phyloP scores from a whole-genome alignment of 73 alveolate species.

The Stentor roeselii region DNA sequence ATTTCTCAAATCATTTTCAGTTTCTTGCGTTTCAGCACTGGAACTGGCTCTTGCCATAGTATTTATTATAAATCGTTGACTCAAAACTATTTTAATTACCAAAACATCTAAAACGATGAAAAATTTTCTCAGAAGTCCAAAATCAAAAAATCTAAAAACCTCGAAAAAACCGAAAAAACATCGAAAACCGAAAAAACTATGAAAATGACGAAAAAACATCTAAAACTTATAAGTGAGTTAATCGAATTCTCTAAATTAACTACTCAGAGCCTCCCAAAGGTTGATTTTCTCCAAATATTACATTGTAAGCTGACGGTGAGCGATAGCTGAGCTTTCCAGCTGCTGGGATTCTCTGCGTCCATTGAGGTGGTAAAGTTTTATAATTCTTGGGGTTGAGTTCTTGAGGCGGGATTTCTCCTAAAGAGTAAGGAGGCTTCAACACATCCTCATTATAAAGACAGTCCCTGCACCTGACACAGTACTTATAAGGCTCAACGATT shows the following conservation, averaged over 20 bases:
- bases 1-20: too few species aligned
- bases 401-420: constrained; percentile 31
- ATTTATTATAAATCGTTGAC: too few species aligned
- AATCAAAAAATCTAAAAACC: too few species aligned
- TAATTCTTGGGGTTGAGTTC: constrained; percentile 46
- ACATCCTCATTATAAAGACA: constrained; percentile 16
- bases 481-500: constrained; percentile 16
- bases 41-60: too few species aligned
- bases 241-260: background rate
- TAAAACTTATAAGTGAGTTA: too few species aligned
- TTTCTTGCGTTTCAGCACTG: too few species aligned
- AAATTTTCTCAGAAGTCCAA: too few species aligned
- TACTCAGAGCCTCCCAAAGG: background rate
- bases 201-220: too few species aligned
- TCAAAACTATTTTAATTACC: too few species aligned
- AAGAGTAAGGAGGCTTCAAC: constrained; percentile 32
- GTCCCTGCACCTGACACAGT: constrained; percentile 16
- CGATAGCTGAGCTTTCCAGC: constrained; percentile 39
- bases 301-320: constrained; percentile 17
- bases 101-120: too few species aligned
- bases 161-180: too few species aligned
- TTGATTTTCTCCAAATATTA: background rate
- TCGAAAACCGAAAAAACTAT: too few species aligned
- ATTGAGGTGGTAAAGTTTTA: constrained; percentile 46
- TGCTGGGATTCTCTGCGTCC: constrained; percentile 52